A percentile compares a stretch with the other conserved stretches of the same genome.
These are phyloP conservation scores for Xylariales sp. DNA, from an alignment of 2,329 filamentous ascomycete species.

Conservation along the genomic window DNA sequence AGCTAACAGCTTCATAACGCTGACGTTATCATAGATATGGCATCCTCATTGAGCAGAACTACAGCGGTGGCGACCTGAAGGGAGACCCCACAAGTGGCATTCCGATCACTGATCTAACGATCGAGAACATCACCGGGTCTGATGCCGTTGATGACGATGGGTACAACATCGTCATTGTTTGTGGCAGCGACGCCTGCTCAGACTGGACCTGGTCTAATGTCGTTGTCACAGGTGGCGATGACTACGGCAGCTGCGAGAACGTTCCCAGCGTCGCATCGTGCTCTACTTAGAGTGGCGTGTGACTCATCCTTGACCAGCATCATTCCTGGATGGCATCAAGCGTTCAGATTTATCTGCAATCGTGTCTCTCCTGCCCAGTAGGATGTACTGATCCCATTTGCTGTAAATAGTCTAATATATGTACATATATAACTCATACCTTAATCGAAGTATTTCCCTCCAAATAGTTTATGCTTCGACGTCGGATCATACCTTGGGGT, in stretches of 20 bases:
- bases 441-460: too few relatives aligned
- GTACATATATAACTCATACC: too few relatives aligned
- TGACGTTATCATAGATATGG: too few relatives aligned
- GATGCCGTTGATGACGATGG: conserved; percentile 36
- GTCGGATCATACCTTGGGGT: too few relatives aligned
- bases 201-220: conserved; percentile 49
- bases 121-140: conserved; percentile 32
- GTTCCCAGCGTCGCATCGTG: conserved; percentile 6
- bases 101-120: conserved; percentile 46
- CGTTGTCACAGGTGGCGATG: conserved; percentile 46
- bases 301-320: too few relatives aligned
- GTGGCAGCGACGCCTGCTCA: conserved; percentile 44
- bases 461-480: too few relatives aligned
- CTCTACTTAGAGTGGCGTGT: neutral
- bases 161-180: conserved; percentile 48
- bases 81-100: conserved; percentile 43
- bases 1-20: too few relatives aligned
- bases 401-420: too few relatives aligned
- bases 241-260: conserved; percentile 5
- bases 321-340: too few relatives aligned
- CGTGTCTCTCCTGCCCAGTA: too few relatives aligned
- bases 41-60: conserved; percentile 38
- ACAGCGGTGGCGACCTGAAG: conserved; percentile 41
- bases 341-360: too few relatives aligned
- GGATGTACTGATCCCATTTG: too few relatives aligned